Base-by-base conservation (phyloP, 169 alveolate species). In the Babesia caballi region DNA sequence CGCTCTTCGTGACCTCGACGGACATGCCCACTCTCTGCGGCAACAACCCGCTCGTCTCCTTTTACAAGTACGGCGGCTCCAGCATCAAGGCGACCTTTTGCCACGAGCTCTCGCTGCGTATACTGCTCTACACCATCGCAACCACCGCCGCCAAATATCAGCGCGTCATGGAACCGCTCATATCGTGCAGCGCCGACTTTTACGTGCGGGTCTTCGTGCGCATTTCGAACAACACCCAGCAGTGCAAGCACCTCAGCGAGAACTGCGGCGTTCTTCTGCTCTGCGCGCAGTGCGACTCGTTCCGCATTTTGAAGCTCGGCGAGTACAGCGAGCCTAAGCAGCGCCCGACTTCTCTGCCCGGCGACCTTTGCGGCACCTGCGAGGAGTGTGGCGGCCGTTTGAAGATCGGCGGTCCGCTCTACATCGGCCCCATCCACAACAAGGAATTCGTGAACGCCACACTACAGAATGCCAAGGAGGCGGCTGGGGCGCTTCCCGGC, bases 11-110 rank as follows among this genome's bases (percentile, higher is more conserved):
- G 47, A 96, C 99, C 1, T 91, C 95, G 47, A 96, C 99, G n/a
- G 99, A 96, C 80, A 95, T 95, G 98, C 95, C 98, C n/a, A 95
- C 95, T 14, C 88, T 96, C 41, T 94, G 98, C 78, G 97, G 98
- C n/a, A 92, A 94, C 70, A 90, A 82, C 49, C 98, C 98, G 0
- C 96, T 94, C 46, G 96, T 94, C 7, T 90, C 97, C 17, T 96
- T 94, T 83, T 96, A 96, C 81, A 94, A 94, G 77, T 96, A 96
- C 66, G 97, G 97, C 46, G 95, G 97, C 21, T 82, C 88, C 57
- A 94, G 96, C 53, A 76, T 90, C 61, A 95, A 93, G 70, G 90
- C 89, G 40, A 74, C 89, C 19, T 93, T 92, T 66, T 93, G 96
- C 78, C 97, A 95, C 61, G 99, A 96, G 83, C 85, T 91, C 80